A percentile compares a stretch with the other conserved stretches of the same genome.
Evolutionary conservation across 2,329 filamentous ascomycete species (phyloP).

Genomic region (Microsporum canis): DNA sequence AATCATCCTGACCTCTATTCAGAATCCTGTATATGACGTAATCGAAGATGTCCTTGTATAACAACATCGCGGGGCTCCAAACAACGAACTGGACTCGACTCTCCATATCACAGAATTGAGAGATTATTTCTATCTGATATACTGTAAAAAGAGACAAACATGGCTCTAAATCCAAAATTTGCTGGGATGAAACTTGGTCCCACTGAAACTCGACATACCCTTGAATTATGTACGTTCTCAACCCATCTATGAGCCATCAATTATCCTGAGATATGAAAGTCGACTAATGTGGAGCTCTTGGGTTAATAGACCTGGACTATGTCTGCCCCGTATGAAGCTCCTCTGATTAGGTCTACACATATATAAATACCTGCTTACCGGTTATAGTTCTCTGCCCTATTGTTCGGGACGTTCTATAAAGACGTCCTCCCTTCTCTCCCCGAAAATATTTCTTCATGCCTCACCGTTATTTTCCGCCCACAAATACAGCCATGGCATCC

Average conservation of each 20-base stretch:
- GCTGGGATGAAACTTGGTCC: conserved; percentile 37
- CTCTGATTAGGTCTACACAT: neutral
- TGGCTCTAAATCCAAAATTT: conserved; percentile 51
- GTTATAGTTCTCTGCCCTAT: conserved; percentile 49
- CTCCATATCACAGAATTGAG: neutral
- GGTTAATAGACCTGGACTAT: conserved; percentile 62
- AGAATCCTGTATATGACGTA: neutral
- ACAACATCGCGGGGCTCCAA: neutral
- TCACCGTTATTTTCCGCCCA: conserved; percentile 76
- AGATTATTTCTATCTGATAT: neutral
- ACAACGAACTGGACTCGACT: neutral
- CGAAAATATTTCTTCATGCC: conserved; percentile 45
- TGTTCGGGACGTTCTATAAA: conserved; percentile 66
- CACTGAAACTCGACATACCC: conserved; percentile 24
- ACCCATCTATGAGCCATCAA: neutral
- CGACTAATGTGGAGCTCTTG: neutral
- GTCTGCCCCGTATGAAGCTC: conserved; percentile 54
- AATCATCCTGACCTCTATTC: too few relatives aligned
- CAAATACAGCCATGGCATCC: conserved; percentile 95
- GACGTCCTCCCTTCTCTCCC: conserved; percentile 55
- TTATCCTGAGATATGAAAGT: neutral
- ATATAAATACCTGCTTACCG: conserved; percentile 5
- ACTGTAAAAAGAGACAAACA: conserved; percentile 19
- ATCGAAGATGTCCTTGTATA: neutral
- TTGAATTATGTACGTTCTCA: conserved; percentile 29